Percentiles rank a stretch among this genome's conserved stretches.
Evolutionary conservation across 2,329 filamentous ascomycete genomes (phyloP).

Genomic region (Raffaelea deltoideospora): DNA sequence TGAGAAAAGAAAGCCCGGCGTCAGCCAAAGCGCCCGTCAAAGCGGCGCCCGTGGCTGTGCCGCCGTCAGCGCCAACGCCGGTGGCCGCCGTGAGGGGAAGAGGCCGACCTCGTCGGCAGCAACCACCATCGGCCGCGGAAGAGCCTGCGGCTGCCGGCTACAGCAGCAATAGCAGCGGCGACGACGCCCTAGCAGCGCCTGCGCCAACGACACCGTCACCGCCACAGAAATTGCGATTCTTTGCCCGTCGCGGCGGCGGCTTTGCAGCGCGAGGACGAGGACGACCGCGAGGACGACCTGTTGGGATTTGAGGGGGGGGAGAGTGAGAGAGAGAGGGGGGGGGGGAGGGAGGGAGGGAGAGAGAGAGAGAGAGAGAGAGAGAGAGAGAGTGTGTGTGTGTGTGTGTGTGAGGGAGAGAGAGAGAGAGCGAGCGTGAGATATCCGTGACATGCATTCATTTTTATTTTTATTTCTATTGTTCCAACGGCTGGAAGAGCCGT

Average conservation of each 20-base stretch:
- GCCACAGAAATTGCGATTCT: neutral
- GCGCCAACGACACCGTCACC: constrained; percentile 6
- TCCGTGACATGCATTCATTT: too few relatives aligned
- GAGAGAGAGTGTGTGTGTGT: too few relatives aligned
- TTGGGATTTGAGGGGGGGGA: constrained; percentile 8
- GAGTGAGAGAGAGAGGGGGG: constrained; percentile 3
- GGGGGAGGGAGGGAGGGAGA: neutral
- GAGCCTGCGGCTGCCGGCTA: neutral
- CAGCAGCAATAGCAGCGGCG: constrained; percentile 2
- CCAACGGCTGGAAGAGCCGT: too few relatives aligned
- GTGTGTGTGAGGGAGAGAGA: too few relatives aligned
- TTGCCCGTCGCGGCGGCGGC: constrained; percentile 6
- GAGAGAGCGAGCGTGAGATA: too few relatives aligned
- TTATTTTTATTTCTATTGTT: too few relatives aligned
- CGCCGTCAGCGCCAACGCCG: neutral
- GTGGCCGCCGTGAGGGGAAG: neutral
- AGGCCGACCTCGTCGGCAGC: too few relatives aligned
- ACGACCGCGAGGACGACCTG: neutral
- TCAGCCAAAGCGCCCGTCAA: too few relatives aligned
- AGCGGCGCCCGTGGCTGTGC: too few relatives aligned
- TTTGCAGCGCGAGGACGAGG: constrained; percentile 6
- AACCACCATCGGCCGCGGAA: too few relatives aligned
- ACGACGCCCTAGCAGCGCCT: neutral
- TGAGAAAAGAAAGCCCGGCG: neutral
- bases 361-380: too few relatives aligned